Conservation (phyloP, 345 rosid genomes). For the Brassica rapa region DNA sequence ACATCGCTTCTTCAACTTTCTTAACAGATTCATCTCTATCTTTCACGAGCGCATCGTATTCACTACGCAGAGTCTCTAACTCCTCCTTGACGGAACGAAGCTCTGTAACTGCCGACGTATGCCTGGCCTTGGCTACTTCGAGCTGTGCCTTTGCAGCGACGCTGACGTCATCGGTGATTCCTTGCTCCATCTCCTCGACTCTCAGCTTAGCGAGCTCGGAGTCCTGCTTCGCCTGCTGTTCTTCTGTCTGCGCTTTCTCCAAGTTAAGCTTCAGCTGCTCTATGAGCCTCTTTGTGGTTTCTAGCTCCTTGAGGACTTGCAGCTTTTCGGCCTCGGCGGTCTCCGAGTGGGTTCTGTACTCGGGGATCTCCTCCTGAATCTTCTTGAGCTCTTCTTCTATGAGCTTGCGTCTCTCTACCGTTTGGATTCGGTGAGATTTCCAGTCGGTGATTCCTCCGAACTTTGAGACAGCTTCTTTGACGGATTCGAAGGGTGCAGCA, state of each 20-base stretch:
- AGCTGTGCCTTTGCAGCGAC: background rate
- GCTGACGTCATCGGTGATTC: background rate
- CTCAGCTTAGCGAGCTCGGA: background rate
- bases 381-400: background rate
- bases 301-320: background rate
- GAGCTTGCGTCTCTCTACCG: background rate
- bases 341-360: background rate
- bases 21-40: background rate
- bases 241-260: background rate
- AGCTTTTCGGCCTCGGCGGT: background rate
- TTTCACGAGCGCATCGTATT: background rate
- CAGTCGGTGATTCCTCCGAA: background rate
- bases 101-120: background rate
- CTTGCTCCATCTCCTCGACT: background rate
- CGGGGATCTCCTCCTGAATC: background rate
- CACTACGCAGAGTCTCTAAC: background rate
- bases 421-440: background rate
- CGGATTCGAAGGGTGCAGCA: background rate
- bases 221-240: background rate
- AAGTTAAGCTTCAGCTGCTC: background rate
- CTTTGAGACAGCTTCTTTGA: background rate
- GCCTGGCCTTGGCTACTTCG: background rate
- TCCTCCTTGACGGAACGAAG: background rate
- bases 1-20: background rate
- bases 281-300: background rate